Base-by-base conservation (phyloP, 2,329 filamentous ascomycete species). In the Fusarium verrucosum region DNA sequence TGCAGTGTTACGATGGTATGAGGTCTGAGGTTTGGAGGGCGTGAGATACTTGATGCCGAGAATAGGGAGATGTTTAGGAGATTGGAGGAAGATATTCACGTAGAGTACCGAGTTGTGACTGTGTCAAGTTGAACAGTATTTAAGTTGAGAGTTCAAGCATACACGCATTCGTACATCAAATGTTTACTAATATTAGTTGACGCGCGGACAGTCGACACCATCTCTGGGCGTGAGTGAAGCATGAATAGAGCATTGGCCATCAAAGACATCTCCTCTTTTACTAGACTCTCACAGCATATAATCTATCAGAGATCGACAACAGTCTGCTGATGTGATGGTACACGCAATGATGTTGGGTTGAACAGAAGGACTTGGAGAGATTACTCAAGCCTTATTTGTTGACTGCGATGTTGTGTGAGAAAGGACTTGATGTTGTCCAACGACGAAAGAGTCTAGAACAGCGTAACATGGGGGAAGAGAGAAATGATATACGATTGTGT, bases 351-450 rank as follows among this genome's bases (percentile, higher is more conserved):
- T 62, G 25, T 17, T 32, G 32, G 14, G 50, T 62, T 30, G 36
- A 51, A 62, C 40, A 25, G 14, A 26, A 13, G 32, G 16, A 55
- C 22, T 16, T 22, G 33, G 5, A 23, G 8, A 20, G 19, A 58
- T 40, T 36, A n/a, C 17, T 19, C 44, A 45, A 62, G 35, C 51
- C 51, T 32, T 62, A 42, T 36, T 62, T 50, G 57, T 40, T 30
- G 13, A n/a, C 42, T 26, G 23, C 2, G 5, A 49, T 53, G 47
- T 35, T 20, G 35, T 59, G 44, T 14, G 11, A 35, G 37, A 43
- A 37, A 4, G 30, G 19, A 13, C 4, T 35, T 30, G 44, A 25
- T 28, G 35, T 28, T 45, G 42, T 42, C 19, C 10, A 25, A 62
- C 36, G 25, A 7, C 6, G 2, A 14, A 10, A 28, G 22, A 28